Evolutionary conservation across 495 filamentous ascomycete species (phyloP).

Genomic region (Astrothelium macrocarpum): DNA sequence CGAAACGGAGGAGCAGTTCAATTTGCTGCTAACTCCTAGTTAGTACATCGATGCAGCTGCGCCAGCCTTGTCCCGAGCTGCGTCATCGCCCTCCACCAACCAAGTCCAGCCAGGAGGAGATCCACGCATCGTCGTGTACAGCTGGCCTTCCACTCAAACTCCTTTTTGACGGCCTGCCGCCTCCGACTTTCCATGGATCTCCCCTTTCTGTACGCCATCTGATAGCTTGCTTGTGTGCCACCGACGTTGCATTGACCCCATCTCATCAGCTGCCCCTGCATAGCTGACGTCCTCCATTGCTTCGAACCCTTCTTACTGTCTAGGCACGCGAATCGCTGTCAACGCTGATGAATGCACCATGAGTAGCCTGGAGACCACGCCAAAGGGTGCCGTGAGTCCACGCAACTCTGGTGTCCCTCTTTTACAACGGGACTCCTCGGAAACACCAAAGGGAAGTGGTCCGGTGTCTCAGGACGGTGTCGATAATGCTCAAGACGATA

Average conservation of each 20-base stretch:
- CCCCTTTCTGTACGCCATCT: neutral
- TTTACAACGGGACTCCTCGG: neutral
- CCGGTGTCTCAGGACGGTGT: neutral
- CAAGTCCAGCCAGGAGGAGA: neutral
- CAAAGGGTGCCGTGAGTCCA: slow-evolving; percentile 3
- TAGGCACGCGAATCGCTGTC: neutral
- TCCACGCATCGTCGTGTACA: neutral
- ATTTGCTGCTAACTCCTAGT: no score
- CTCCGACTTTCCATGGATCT: neutral
- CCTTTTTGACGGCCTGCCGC: neutral
- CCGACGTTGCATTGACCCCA: neutral
- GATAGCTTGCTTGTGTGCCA: neutral
- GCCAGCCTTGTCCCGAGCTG: slow-evolving; percentile 1
- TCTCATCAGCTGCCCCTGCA: neutral
- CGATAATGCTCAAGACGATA: slow-evolving; percentile 4
- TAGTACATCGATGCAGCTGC: no score
- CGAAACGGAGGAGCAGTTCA: neutral
- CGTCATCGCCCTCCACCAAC: slow-evolving; percentile 4
- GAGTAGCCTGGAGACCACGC: slow-evolving; percentile 4
- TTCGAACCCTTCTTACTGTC: neutral
- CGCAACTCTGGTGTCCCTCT: slow-evolving; percentile 3
- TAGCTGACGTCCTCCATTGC: neutral
- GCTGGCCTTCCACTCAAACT: slow-evolving; percentile 1
- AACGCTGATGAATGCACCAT: neutral
- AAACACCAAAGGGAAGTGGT: neutral